phyloP scores from a whole-genome alignment of 1,284 basidiomycete genomes.

The Microbotryum scabiosae region DNA sequence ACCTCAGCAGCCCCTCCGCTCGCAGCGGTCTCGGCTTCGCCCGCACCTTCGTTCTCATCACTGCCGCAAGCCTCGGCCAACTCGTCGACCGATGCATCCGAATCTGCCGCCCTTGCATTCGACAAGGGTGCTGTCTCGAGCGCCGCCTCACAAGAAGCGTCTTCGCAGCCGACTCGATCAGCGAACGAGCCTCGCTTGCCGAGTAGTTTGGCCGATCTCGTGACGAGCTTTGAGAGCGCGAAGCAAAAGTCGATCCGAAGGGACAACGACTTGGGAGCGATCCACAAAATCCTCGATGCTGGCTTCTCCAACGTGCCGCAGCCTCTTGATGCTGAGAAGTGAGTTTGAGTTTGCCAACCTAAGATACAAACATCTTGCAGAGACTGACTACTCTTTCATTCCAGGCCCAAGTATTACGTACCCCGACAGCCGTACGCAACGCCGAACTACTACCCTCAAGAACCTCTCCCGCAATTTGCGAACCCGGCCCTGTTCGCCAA shows the following conservation, averaged over 20 bases:
- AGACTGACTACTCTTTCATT: slow-evolving; percentile 19
- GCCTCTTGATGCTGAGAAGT: slow-evolving; percentile 92
- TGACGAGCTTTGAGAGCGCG: slow-evolving; percentile 87
- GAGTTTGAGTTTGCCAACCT: slow-evolving; percentile 35
- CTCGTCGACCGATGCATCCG: background rate
- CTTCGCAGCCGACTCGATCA: background rate
- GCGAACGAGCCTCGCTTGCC: slow-evolving; percentile 44
- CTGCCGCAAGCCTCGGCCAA: slow-evolving; percentile 39
- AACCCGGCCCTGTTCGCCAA: slow-evolving; percentile 81
- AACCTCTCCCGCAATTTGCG: slow-evolving; percentile 69
- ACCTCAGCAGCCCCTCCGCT: background rate
- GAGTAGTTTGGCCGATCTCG: slow-evolving; percentile 80
- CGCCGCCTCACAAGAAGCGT: slow-evolving; percentile 28
- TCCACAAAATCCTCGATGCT: slow-evolving; percentile 85
- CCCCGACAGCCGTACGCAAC: slow-evolving; percentile 87
- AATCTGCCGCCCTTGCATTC: background rate
- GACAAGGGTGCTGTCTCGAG: slow-evolving; percentile 23
- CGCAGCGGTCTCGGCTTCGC: slow-evolving; percentile 16
- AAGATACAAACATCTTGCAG: slow-evolving; percentile 9
- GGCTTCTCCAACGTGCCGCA: slow-evolving; percentile 82
- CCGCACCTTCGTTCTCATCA: slow-evolving; percentile 40
- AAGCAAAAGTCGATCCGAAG: slow-evolving; percentile 88
- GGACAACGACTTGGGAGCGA: slow-evolving; percentile 62
- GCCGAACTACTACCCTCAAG: slow-evolving; percentile 90
- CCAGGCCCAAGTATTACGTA: slow-evolving; percentile 89